Percentiles rank a stretch among this genome's conserved stretches.
phyloP scores from a whole-genome alignment of 371 early-diverging fungal species.

The Catenaria anguillulae region DNA sequence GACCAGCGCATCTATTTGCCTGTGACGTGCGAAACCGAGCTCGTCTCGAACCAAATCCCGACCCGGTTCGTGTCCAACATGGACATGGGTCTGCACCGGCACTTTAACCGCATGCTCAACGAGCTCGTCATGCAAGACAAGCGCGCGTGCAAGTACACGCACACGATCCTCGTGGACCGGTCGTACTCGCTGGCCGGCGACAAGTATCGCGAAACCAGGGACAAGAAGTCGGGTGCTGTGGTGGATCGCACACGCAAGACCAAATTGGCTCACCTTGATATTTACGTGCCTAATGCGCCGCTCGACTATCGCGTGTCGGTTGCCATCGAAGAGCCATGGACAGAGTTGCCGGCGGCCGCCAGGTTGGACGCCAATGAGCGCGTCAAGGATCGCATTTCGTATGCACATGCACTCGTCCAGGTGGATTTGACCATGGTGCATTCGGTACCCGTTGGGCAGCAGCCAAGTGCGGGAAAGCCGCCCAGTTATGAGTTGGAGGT shows the following conservation, averaged over 20 bases:
- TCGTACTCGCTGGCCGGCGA: not conserved
- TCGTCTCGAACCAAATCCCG: too few relatives aligned
- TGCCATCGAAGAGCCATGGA: not conserved
- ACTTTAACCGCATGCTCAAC: conserved; percentile 4
- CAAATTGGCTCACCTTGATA: not conserved
- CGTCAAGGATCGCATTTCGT: not conserved
- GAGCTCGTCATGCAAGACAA: not conserved
- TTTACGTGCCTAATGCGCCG: not conserved
- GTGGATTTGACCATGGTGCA: conserved; percentile 2
- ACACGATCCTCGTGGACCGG: not conserved
- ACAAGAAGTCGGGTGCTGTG: not conserved
- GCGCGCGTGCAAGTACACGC: not conserved
- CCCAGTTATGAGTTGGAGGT: conserved; percentile 6
- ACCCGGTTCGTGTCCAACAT: conserved; percentile 1
- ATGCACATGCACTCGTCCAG: not conserved
- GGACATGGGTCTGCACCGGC: not conserved
- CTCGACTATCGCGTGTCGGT: conserved; percentile 3
- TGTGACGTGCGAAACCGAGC: conserved; percentile 4
- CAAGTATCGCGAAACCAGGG: not conserved
- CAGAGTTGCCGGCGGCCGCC: not conserved
- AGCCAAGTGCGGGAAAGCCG: too few relatives aligned
- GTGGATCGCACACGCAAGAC: not conserved
- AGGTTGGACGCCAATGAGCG: not conserved
- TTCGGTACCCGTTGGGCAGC: not conserved
- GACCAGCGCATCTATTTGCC: not conserved